Percentiles rank a stretch among this genome's conserved stretches.
phyloP scores from a whole-genome alignment of 345 rosid genomes.

The Melaleuca alternifolia region DNA sequence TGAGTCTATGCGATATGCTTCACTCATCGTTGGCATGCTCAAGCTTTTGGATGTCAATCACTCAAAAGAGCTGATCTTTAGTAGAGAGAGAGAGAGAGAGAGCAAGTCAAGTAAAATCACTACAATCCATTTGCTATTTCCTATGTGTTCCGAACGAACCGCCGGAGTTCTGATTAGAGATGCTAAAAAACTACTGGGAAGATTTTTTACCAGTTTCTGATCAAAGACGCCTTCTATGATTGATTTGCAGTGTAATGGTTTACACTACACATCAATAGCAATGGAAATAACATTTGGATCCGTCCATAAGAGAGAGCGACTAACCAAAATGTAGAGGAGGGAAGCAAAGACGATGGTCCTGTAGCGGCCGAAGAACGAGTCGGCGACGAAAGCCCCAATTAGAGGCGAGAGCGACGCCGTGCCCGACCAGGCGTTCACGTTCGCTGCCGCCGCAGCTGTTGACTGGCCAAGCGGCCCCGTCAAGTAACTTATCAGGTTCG shows the following conservation, averaged over 20 bases:
- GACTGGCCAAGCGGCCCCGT: slow-evolving; percentile 62
- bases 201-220: neutral
- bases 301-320: neutral
- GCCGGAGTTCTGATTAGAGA: neutral
- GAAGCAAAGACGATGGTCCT: slow-evolving; percentile 45
- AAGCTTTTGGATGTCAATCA: neutral
- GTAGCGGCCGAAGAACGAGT: slow-evolving; percentile 54
- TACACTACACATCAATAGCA: neutral
- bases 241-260: neutral
- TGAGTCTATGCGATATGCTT: neutral
- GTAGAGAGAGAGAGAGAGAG: neutral
- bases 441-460: slow-evolving; percentile 46
- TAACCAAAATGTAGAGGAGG: slow-evolving; percentile 38
- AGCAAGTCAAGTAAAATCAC: neutral
- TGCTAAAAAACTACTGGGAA: neutral
- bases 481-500: slow-evolving; percentile 52
- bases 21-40: neutral
- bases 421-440: slow-evolving; percentile 50
- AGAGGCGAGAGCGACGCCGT: slow-evolving; percentile 42
- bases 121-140: neutral
- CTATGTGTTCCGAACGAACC: neutral
- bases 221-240: neutral
- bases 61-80: neutral
- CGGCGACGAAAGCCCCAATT: slow-evolving; percentile 59
- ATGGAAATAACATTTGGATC: neutral